Percentiles rank a stretch among this genome's conserved stretches.
phyloP scores from a whole-genome alignment of 2,329 filamentous ascomycete species.

The Aspergillus carbonarius region DNA sequence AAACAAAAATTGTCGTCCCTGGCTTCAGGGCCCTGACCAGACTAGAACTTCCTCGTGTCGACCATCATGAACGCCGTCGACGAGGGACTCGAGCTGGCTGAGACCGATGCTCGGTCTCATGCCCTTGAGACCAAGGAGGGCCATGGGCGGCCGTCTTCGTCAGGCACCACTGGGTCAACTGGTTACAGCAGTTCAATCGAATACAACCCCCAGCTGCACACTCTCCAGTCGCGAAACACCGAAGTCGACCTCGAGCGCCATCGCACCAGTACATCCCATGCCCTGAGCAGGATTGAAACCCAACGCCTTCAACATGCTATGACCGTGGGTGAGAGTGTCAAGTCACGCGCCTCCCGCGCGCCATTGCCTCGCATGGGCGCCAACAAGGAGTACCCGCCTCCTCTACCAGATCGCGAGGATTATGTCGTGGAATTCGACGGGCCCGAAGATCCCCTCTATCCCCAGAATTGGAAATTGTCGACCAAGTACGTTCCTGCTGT shows the following conservation, averaged over 20 bases:
- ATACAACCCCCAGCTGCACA: conserved; percentile 27
- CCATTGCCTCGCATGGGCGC: conserved; percentile 29
- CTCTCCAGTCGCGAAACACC: conserved; percentile 31
- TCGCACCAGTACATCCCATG: conserved; percentile 23
- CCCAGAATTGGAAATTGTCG: conserved; percentile 52
- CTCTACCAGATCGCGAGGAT: conserved; percentile 51
- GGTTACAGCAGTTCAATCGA: conserved; percentile 29
- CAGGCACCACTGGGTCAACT: conserved; percentile 13
- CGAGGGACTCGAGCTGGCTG: conserved; percentile 3
- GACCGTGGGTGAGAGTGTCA: conserved; percentile 32
- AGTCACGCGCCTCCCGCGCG: conserved; percentile 22
- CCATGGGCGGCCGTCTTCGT: conserved; percentile 1
- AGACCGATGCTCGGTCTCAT: conserved; percentile 1
- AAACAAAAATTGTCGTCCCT: not conserved
- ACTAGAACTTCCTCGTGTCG: not conserved
- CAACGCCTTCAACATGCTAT: conserved; percentile 41
- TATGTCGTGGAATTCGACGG: conserved; percentile 58
- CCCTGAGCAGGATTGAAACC: conserved; percentile 32
- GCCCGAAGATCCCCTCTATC: conserved; percentile 50
- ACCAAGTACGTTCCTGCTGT: conserved; percentile 41
- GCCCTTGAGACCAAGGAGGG: not conserved
- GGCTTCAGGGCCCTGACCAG: not conserved
- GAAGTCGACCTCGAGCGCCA: conserved; percentile 33
- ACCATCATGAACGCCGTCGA: not conserved
- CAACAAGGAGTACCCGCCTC: conserved; percentile 54